Conservation (phyloP, 495 filamentous ascomycete species). For the Viridothelium virens region DNA sequence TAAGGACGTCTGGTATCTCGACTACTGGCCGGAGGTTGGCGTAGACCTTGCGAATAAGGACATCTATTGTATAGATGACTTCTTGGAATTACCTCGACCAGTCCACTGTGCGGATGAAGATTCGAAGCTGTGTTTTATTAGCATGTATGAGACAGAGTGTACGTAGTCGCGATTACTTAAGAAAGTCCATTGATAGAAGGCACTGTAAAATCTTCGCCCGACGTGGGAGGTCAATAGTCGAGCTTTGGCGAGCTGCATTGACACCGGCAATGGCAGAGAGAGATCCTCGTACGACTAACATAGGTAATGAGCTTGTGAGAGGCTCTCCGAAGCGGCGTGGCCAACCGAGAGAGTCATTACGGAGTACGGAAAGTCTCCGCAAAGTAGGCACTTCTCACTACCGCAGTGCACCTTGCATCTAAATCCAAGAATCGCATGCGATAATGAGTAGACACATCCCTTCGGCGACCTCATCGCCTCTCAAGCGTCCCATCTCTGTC, state of each 20-base stretch:
- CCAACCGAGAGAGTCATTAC: too few species aligned
- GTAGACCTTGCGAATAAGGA: not conserved
- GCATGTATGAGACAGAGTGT: not conserved
- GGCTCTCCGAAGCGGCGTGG: not conserved
- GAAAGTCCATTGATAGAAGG: constrained; percentile 25
- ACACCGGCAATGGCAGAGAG: too few species aligned
- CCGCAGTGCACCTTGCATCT: not conserved
- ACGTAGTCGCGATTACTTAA: constrained; percentile 2
- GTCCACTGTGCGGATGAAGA: not conserved
- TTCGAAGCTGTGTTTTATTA: not conserved
- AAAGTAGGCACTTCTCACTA: not conserved
- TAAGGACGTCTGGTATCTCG: not conserved
- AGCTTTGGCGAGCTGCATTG: not conserved
- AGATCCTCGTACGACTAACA: not conserved
- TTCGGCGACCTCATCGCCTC: not conserved
- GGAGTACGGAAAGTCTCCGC: not conserved
- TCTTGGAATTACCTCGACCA: not conserved
- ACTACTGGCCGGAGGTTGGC: not conserved
- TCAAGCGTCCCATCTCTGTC: not conserved
- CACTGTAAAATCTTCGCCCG: constrained; percentile 17
- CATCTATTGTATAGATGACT: not conserved
- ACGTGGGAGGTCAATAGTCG: not conserved
- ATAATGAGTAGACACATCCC: not conserved
- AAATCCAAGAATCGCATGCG: not conserved
- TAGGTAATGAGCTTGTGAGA: not conserved